Percentiles rank a stretch among this genome's conserved stretches.
These are phyloP conservation scores for Tillandsia fasciculata DNA, from an alignment of 176 grass and related monocot genomes.

Conservation along the genomic window DNA sequence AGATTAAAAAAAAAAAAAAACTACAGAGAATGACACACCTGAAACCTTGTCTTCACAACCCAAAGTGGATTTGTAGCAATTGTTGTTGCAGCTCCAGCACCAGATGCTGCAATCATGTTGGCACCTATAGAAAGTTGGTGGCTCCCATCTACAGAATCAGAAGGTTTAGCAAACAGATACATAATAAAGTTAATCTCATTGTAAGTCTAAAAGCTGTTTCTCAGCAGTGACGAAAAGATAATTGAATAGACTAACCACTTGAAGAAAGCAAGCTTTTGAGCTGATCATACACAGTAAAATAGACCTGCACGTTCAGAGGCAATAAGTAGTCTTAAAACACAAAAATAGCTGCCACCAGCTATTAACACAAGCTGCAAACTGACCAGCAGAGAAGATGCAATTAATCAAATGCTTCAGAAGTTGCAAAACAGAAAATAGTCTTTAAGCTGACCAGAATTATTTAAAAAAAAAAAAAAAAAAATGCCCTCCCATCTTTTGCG, in stretches of 20 bases:
- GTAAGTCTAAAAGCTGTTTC: not conserved
- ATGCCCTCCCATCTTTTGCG: too few relatives aligned
- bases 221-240: conserved; percentile 1
- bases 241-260: conserved; percentile 53
- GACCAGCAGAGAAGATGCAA: too few relatives aligned
- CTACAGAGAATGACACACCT: conserved; percentile 38
- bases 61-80: conserved; percentile 89
- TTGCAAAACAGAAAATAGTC: too few relatives aligned
- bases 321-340: not conserved
- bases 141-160: conserved; percentile 52
- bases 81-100: conserved; percentile 90
- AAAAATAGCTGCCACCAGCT: not conserved
- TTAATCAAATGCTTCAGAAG: too few relatives aligned
- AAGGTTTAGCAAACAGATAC: not conserved
- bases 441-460: too few relatives aligned
- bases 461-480: too few relatives aligned
- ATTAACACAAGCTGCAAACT: too few relatives aligned
- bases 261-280: conserved; percentile 68
- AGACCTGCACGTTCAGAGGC: conserved; percentile 39
- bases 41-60: conserved; percentile 98
- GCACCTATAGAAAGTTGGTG: conserved; percentile 65
- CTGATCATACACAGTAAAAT: conserved; percentile 93
- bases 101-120: conserved; percentile 88
- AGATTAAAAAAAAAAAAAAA: not conserved
- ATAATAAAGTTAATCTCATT: too few relatives aligned